Percentiles rank a stretch among this genome's conserved stretches.
These are phyloP conservation scores for Fusarium caatingaense DNA, from an alignment of 2,329 filamentous ascomycete genomes.

Conservation along the genomic window DNA sequence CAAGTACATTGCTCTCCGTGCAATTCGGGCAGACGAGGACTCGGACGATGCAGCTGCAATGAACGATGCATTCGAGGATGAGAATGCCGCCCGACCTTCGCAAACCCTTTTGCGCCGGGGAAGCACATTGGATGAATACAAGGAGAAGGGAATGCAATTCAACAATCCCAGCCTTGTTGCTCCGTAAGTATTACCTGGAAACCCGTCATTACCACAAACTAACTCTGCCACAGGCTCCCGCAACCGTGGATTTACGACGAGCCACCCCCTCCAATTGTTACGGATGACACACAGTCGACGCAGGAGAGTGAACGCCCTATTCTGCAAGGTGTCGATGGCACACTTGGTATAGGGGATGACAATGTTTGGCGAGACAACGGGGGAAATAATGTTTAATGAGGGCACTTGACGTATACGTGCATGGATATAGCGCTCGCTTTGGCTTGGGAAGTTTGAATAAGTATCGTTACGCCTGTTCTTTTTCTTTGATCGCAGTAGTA, in stretches of 20 bases:
- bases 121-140: slow-evolving; percentile 77
- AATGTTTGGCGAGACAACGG: slow-evolving; percentile 53
- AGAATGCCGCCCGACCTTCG: slow-evolving; percentile 53
- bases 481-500: slow-evolving; percentile 4
- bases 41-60: slow-evolving; percentile 51
- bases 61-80: slow-evolving; percentile 54
- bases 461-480: neutral
- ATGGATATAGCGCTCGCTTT: slow-evolving; percentile 26
- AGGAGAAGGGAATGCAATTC: slow-evolving; percentile 76
- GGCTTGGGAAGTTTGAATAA: slow-evolving; percentile 7
- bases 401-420: slow-evolving; percentile 1
- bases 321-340: slow-evolving; percentile 51
- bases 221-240: slow-evolving; percentile 63
- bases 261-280: slow-evolving; percentile 56
- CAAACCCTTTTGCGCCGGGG: slow-evolving; percentile 61
- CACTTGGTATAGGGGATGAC: slow-evolving; percentile 54
- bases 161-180: slow-evolving; percentile 79
- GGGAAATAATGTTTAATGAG: slow-evolving; percentile 40
- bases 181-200: slow-evolving; percentile 64
- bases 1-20: slow-evolving; percentile 90
- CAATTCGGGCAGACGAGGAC: slow-evolving; percentile 73
- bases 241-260: slow-evolving; percentile 76
- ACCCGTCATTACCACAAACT: slow-evolving; percentile 15
- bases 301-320: slow-evolving; percentile 45
- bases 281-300: slow-evolving; percentile 45